A percentile compares a stretch with the other conserved stretches of the same genome.
Evolutionary conservation across 176 grass and related monocot species (phyloP).

Genomic region (sorghum (Sorghum bicolor)): Sorghum_bicolor_NCBIv3 NC_012870.2:1512501-1513000

Average conservation of each 20-base stretch:
- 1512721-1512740: background rate
- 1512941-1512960: conserved; percentile 66
- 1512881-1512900: conserved; percentile 66
- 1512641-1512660: conserved; percentile 16
- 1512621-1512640: background rate
- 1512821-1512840: conserved; percentile 8
- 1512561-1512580: background rate
- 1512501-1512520: background rate
- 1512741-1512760: background rate
- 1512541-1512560: background rate
- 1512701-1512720: background rate
- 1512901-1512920: conserved; percentile 61
- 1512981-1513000: conserved; percentile 53
- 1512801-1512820: background rate
- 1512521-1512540: background rate
- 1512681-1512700: background rate
- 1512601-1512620: background rate
- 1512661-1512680: background rate
- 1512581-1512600: background rate
- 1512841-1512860: conserved; percentile 14
- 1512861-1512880: conserved; percentile 40
- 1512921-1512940: conserved; percentile 56
- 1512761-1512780: background rate
- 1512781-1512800: background rate
- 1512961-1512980: conserved; percentile 51